These are phyloP conservation scores for Sparassis latifolia DNA, from an alignment of 1,284 basidiomycete genomes.

Conservation along the genomic window DNA sequence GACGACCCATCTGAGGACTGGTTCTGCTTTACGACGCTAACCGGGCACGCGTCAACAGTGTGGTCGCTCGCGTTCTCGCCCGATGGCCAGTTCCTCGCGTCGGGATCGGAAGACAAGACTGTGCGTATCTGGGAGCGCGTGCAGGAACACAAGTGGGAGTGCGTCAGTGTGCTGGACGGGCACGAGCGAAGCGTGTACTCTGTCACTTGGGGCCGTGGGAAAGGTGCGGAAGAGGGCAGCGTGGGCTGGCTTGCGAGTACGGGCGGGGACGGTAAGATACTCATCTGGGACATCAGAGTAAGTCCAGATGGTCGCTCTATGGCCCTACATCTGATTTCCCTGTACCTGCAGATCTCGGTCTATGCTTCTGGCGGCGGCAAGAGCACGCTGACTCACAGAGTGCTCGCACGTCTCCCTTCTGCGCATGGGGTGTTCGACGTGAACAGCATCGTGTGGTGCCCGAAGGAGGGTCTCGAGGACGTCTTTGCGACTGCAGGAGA, in stretches of 20 bases:
- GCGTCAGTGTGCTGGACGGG: conserved; percentile 45
- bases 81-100: conserved; percentile 80
- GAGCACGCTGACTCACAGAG: conserved; percentile 29
- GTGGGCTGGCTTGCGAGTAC: conserved; percentile 72
- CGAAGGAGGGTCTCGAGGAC: conserved; percentile 49
- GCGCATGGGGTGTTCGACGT: conserved; percentile 76
- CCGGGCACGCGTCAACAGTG: conserved; percentile 83
- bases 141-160: conserved; percentile 53
- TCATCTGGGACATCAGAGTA: conserved; percentile 69
- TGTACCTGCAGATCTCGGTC: neutral
- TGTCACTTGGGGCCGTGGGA: conserved; percentile 61
- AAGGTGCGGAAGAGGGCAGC: conserved; percentile 20
- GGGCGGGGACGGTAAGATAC: conserved; percentile 73
- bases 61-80: conserved; percentile 86
- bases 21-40: conserved; percentile 81
- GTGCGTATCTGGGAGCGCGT: conserved; percentile 64
- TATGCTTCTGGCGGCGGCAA: conserved; percentile 3
- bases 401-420: conserved; percentile 46
- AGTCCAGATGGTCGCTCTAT: conserved; percentile 15
- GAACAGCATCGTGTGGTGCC: conserved; percentile 77
- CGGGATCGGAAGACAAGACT: conserved; percentile 74
- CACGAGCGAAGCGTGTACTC: conserved; percentile 78
- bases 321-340: neutral
- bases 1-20: conserved; percentile 96
- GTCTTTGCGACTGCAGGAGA: conserved; percentile 77